Conservation (phyloP, 176 grass and related monocot species). For the Oryza coarctata region DNA sequence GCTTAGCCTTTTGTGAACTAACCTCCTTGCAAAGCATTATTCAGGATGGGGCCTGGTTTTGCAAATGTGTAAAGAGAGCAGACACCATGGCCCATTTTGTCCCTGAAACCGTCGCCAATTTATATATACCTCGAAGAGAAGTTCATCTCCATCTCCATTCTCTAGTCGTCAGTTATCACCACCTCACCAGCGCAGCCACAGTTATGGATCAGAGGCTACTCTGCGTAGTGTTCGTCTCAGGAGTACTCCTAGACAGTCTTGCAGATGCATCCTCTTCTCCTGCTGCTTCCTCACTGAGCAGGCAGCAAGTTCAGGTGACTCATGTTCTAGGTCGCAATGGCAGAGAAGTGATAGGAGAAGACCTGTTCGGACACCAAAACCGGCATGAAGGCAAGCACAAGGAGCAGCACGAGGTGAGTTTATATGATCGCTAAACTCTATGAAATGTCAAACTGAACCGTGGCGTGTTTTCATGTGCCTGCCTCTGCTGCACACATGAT, state of each 20-base stretch:
- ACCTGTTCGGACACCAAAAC: neutral
- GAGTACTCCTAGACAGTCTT: neutral
- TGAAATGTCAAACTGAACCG: neutral
- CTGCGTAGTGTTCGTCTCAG: neutral
- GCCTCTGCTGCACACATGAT: neutral
- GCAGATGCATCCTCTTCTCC: conserved; percentile 1
- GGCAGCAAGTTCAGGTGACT: neutral
- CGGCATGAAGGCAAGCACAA: conserved; percentile 2
- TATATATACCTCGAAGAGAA: conserved; percentile 21
- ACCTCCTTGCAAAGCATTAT: neutral
- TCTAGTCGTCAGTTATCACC: neutral
- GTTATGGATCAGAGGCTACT: conserved; percentile 35
- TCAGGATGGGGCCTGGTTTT: neutral
- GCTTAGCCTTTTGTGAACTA: neutral
- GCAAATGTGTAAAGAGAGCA: neutral
- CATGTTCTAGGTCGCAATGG: conserved; percentile 43
- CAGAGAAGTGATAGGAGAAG: conserved; percentile 18
- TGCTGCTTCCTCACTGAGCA: neutral
- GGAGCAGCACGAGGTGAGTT: conserved; percentile 37
- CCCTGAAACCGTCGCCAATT: neutral
- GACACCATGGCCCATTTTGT: neutral
- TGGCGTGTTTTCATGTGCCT: neutral
- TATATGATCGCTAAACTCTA: neutral
- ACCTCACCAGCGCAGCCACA: neutral
- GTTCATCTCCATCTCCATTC: neutral